These are phyloP conservation scores for Monilinia polystroma DNA, from an alignment of 2,329 filamentous ascomycete species.

Conservation along the genomic window DNA sequence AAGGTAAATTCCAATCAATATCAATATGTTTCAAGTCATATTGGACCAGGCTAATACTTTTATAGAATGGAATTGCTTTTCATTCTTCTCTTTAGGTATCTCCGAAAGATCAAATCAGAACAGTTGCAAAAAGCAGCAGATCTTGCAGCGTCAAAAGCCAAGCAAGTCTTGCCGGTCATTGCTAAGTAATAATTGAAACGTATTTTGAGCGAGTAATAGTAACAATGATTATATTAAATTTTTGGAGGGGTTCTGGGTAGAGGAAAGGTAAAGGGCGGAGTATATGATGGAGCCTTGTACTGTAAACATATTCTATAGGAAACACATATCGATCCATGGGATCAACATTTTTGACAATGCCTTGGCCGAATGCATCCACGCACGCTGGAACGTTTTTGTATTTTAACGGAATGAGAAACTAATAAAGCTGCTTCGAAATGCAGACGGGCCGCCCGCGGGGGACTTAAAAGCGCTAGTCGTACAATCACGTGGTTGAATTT, in stretches of 20 bases:
- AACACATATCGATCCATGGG: constrained; percentile 2
- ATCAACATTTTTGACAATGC: not conserved
- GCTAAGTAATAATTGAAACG: constrained; percentile 31
- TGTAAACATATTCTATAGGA: constrained; percentile 19
- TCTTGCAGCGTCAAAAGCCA: constrained; percentile 61
- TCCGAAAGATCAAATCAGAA: constrained; percentile 67
- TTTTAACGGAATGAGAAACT: not conserved
- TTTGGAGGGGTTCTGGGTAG: constrained; percentile 2
- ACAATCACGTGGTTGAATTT: constrained; percentile 3
- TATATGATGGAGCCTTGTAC: constrained; percentile 17
- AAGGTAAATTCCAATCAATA: constrained; percentile 54
- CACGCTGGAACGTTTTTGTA: no score
- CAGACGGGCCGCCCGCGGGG: not conserved
- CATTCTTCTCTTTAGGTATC: constrained; percentile 78
- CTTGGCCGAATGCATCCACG: no score
- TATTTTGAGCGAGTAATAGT: constrained; percentile 8
- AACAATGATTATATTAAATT: constrained; percentile 20
- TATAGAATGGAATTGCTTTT: constrained; percentile 82
- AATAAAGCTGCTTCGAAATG: constrained; percentile 1
- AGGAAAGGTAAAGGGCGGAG: not conserved
- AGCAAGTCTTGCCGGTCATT: constrained; percentile 35
- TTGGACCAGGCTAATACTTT: constrained; percentile 24
- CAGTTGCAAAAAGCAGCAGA: constrained; percentile 67
- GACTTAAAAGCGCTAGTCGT: not conserved
- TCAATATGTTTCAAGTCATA: not conserved